Evolutionary conservation across 139 green algal species (phyloP), one percentile per base, ranked within the genome.

Genomic region (Picochlorum costavermella): DNA sequence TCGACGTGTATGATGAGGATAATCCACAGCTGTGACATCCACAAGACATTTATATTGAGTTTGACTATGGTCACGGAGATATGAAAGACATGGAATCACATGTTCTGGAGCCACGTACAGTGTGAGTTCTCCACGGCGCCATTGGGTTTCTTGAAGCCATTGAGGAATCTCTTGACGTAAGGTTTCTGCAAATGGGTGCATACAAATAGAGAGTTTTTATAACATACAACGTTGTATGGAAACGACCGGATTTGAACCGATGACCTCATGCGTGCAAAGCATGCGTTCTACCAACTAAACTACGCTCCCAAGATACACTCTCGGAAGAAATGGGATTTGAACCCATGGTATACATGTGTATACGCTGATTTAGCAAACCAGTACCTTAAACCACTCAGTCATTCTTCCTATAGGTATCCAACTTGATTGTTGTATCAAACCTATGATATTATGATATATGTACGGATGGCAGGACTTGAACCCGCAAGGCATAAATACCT

Each of bases 61-160:
- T 16, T 67, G 65, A 14, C n/a, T 46, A 62, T 94, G 79, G 55
- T 90, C 73, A 51, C 77, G 82, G 56, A 92, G 75, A 70, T 89
- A 89, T 68, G 77, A 84, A 23, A 68, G 63, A n/a, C 88, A 75
- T 16, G 79, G 70, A 16, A 85, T 40, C 28, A 92, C 50, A 68
- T 76, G 50, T 60, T 88, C 71, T 10, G 82, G 80, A 20, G 58
- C 12, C 4, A 84, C 78, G 16, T 68, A 82, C 60, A 88, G 68
- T n/a, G 73, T 86, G 31, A 40, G 48, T 63, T 73, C 59, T 61
- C 53, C 61, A 63, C 84, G 75, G 30, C 79, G 77, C 26, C 48
- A 50, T 9, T 83, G 67, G 20, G 65, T 71, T 69, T 80, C 69
- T 37, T 82, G 81, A 67, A 90, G 83, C 60, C 77, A 90, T 69